Base-by-base conservation (phyloP, 2,329 filamentous ascomycete genomes). In the Coniochaeta prunicola region DNA sequence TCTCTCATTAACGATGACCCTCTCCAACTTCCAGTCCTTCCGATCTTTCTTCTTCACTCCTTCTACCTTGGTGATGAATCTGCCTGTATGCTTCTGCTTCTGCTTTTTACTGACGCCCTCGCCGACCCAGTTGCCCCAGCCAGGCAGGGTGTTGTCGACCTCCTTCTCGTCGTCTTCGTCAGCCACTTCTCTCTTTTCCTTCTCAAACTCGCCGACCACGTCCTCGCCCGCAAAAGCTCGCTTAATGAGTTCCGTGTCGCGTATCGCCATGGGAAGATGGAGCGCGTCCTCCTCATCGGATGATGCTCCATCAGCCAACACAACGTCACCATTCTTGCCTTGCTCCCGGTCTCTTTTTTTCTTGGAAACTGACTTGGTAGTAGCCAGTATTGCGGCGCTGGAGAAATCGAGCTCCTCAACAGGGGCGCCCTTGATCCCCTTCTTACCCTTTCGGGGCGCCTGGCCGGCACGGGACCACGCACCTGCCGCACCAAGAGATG, bases 1-100 rank as follows among this genome's bases (percentile, higher is more conserved):
- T 79, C 92, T 96, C 82, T 99, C 91, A 68, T 89, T 96, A 66
- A 99, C 88, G 60, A 97, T 96, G 13, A 97, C 93, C 62, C 84
- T 84, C 57, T 90, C 86, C 61, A 96, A 75, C 74, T 90, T 92
- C 58, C 85, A 85, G 68, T 97, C 94, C 74, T 90, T 89, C 56
- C 94, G 85, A 60, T 92, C 83, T 60, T 87, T 82, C 64, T 85
- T 84, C 72, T 90, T 89, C 64, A 96, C 80, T 38, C 91, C 92
- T 61, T 90, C 83, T 15, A 85, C 75, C 68, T 85, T 89, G 33
- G 78, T 85, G 58, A 90, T 73, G 68, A 87, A 85, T 19, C 83
- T 80, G 58, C 80, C 82, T 67, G 80, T 77, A 68, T 88, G 86
- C 65, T 81, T 76, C 68, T 85, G 85, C 72, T 84, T 80, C 64